A percentile compares a stretch with the other conserved stretches of the same genome.
Evolutionary conservation across 352 stramenopile genomes (phyloP).

Genomic region (Pythium dissotocum): DNA sequence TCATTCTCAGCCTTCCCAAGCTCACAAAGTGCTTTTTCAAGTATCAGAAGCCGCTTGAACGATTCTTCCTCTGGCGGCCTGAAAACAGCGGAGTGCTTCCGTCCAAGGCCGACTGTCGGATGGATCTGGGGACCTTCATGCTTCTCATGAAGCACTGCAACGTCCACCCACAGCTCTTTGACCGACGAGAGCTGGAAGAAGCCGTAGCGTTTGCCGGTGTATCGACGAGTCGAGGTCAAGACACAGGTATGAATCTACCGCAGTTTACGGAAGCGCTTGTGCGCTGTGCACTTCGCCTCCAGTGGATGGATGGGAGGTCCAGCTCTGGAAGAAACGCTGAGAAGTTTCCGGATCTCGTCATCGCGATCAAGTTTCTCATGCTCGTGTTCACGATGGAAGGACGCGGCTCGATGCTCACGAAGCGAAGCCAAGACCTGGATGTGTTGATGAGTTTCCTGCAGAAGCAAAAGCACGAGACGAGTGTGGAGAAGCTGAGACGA

Average conservation of each 20-base stretch:
- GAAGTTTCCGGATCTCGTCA: slow-evolving; percentile 25
- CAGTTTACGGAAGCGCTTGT: slow-evolving; percentile 66
- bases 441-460: slow-evolving; percentile 52
- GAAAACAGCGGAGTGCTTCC: not conserved
- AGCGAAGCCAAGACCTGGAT: slow-evolving; percentile 54
- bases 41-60: slow-evolving; percentile 21
- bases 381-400: slow-evolving; percentile 80
- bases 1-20: slow-evolving; percentile 18
- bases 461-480: slow-evolving; percentile 39
- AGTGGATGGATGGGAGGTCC: slow-evolving; percentile 39
- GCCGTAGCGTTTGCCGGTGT: slow-evolving; percentile 30
- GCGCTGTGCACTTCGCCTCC: slow-evolving; percentile 45
- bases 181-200: slow-evolving; percentile 50
- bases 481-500: slow-evolving; percentile 40
- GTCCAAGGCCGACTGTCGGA: not conserved
- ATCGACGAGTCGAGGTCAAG: slow-evolving; percentile 18
- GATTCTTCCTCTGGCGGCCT: slow-evolving; percentile 26
- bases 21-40: slow-evolving; percentile 27
- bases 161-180: slow-evolving; percentile 63
- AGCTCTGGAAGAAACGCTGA: not conserved
- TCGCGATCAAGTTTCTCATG: slow-evolving; percentile 72
- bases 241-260: slow-evolving; percentile 43
- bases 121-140: slow-evolving; percentile 39
- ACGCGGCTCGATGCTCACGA: slow-evolving; percentile 55
- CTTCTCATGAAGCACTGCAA: slow-evolving; percentile 52